These are phyloP conservation scores for Macrophomina pseudophaseolina DNA, from an alignment of 2,329 filamentous ascomycete species.

Conservation along the genomic window DNA sequence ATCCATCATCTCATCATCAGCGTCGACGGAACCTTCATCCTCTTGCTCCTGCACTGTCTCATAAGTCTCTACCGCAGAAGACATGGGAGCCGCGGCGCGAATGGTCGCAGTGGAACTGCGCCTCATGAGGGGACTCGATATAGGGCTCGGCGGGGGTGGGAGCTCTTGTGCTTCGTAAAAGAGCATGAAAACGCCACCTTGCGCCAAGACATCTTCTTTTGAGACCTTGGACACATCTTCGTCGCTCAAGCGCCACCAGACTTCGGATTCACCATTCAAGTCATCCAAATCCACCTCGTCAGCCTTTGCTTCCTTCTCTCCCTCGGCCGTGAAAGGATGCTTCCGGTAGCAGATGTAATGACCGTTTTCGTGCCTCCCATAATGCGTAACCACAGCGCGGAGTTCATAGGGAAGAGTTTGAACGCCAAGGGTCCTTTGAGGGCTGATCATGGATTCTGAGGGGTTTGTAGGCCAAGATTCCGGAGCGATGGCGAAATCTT, in stretches of 20 bases:
- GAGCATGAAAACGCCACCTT: slow-evolving; percentile 92
- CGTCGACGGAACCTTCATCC: slow-evolving; percentile 12
- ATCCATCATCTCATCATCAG: not conserved
- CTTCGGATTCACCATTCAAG: slow-evolving; percentile 39
- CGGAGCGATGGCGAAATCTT: slow-evolving; percentile 40
- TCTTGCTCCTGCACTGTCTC: slow-evolving; percentile 22
- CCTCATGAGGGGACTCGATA: slow-evolving; percentile 5
- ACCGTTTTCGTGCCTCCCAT: slow-evolving; percentile 89
- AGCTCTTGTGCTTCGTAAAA: slow-evolving; percentile 75
- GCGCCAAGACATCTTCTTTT: slow-evolving; percentile 73
- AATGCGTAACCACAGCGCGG: slow-evolving; percentile 84
- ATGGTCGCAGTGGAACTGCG: slow-evolving; percentile 24
- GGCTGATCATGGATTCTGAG: slow-evolving; percentile 73
- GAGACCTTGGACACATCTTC: slow-evolving; percentile 77
- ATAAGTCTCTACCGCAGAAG: slow-evolving; percentile 4
- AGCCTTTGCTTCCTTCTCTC: not conserved
- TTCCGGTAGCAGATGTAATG: slow-evolving; percentile 93
- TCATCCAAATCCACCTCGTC: not conserved
- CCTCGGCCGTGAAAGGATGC: slow-evolving; percentile 52
- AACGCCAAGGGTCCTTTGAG: slow-evolving; percentile 32
- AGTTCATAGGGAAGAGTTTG: slow-evolving; percentile 67
- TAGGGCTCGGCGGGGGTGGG: slow-evolving; percentile 10
- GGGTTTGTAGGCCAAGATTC: slow-evolving; percentile 77
- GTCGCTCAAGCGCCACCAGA: slow-evolving; percentile 93
- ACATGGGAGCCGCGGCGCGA: slow-evolving; percentile 7